Conservation (phyloP, 73 alveolate species). For the Tetrahymena thermophila region DNA sequence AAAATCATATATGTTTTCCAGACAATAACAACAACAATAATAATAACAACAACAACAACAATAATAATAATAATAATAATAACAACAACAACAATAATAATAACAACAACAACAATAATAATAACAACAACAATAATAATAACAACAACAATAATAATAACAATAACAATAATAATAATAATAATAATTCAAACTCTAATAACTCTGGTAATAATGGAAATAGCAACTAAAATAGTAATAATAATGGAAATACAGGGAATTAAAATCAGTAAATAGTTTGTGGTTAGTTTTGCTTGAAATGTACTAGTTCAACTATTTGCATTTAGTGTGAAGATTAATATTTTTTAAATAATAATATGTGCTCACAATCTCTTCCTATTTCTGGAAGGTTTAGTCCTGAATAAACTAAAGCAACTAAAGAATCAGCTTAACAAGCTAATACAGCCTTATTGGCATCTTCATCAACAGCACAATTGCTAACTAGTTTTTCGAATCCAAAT, state of each 20-base stretch:
- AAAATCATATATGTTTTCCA: not conserved
- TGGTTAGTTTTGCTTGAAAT: not conserved
- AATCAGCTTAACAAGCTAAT: not conserved
- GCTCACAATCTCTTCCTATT: not conserved
- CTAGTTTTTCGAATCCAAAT: not conserved
- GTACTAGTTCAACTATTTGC: not conserved
- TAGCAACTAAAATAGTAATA: not conserved
- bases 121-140: not conserved
- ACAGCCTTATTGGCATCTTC: not conserved
- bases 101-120: no score
- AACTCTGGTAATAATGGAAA: not conserved
- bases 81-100: no score
- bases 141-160: no score
- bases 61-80: no score
- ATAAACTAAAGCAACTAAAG: not conserved
- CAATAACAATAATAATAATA: not conserved
- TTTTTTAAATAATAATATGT: not conserved
- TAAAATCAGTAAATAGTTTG: not conserved
- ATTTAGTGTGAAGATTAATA: not conserved
- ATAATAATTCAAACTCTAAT: no score
- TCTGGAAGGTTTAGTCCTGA: not conserved
- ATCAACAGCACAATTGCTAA: not conserved
- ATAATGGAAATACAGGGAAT: not conserved
- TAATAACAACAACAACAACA: no score
- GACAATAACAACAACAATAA: no score